These are phyloP conservation scores for Stachybotrys chartarum DNA, from an alignment of 2,329 filamentous ascomycete genomes.

Conservation along the genomic window DNA sequence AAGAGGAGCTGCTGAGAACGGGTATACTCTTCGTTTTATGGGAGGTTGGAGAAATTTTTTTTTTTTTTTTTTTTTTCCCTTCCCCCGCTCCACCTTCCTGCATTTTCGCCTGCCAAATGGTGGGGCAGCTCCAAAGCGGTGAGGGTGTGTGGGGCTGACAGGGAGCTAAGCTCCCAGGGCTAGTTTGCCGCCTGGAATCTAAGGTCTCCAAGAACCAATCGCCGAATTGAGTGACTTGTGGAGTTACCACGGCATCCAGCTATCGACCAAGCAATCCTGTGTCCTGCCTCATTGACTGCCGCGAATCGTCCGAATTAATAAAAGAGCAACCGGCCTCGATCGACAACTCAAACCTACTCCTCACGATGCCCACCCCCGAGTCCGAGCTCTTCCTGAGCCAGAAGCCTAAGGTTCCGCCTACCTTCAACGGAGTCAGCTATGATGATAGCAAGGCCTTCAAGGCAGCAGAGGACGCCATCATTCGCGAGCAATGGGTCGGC, in stretches of 20 bases:
- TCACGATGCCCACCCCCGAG: conserved; percentile 71
- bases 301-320: conserved; percentile 3
- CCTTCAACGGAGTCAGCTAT: conserved; percentile 82
- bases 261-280: background rate
- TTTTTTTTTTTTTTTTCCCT: background rate
- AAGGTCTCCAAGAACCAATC: conserved; percentile 9
- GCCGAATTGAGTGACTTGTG: conserved; percentile 1
- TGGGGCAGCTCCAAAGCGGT: conserved; percentile 28
- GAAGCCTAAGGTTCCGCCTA: conserved; percentile 75
- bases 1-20: background rate
- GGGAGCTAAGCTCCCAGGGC: background rate
- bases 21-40: background rate
- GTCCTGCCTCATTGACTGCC: no score
- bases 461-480: conserved; percentile 73
- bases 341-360: background rate
- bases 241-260: background rate
- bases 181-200: conserved; percentile 18
- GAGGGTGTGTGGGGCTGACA: conserved; percentile 8
- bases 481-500: conserved; percentile 82
- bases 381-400: conserved; percentile 74
- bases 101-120: conserved; percentile 24
- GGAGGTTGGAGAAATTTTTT: conserved; percentile 12
- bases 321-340: conserved; percentile 3
- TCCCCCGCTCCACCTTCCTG: background rate
- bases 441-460: conserved; percentile 76